A percentile compares a stretch with the other conserved stretches of the same genome.
Conservation (phyloP, 495 filamentous ascomycete genomes). For the Geoglossum glabrum region DNA sequence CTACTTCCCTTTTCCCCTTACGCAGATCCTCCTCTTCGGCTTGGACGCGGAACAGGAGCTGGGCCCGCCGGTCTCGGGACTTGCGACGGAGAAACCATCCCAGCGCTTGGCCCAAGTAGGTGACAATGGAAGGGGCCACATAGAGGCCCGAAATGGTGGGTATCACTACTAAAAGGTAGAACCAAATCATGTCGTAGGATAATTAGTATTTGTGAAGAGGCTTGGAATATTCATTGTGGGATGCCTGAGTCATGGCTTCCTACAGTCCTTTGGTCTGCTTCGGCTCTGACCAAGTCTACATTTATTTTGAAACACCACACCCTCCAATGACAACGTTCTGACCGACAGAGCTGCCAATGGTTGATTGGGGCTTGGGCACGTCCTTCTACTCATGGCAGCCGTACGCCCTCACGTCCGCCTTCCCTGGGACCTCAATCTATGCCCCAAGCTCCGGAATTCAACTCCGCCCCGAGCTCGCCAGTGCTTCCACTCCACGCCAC, state of each 20-base stretch:
- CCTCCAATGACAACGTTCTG: not conserved
- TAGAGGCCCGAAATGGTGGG: constrained; percentile 3
- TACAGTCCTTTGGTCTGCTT: not conserved
- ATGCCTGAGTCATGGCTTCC: not conserved
- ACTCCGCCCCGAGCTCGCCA: constrained; percentile 2
- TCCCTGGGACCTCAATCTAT: not conserved
- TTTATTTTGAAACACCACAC: not conserved
- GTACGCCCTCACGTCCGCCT: not conserved
- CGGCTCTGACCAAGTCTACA: not conserved
- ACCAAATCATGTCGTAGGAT: not conserved
- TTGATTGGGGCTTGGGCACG: not conserved
- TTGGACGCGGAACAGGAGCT: constrained; percentile 37
- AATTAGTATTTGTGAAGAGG: not conserved
- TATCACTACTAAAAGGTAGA: not conserved
- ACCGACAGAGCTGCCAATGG: not conserved
- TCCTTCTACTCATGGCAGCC: not conserved
- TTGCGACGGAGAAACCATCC: constrained; percentile 48
- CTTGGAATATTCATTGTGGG: not conserved
- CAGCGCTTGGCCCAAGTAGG: constrained; percentile 22
- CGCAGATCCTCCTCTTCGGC: constrained; percentile 19
- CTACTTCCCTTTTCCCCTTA: constrained; percentile 9
- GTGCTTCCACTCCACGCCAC: constrained; percentile 16
- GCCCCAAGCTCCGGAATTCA: not conserved
- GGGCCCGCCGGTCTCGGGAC: constrained; percentile 41
- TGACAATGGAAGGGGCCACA: constrained; percentile 9